A percentile compares a stretch with the other conserved stretches of the same genome.
These are phyloP conservation scores for Clarkia xantiana DNA, from an alignment of 345 rosid genomes.

Conservation along the genomic window DNA sequence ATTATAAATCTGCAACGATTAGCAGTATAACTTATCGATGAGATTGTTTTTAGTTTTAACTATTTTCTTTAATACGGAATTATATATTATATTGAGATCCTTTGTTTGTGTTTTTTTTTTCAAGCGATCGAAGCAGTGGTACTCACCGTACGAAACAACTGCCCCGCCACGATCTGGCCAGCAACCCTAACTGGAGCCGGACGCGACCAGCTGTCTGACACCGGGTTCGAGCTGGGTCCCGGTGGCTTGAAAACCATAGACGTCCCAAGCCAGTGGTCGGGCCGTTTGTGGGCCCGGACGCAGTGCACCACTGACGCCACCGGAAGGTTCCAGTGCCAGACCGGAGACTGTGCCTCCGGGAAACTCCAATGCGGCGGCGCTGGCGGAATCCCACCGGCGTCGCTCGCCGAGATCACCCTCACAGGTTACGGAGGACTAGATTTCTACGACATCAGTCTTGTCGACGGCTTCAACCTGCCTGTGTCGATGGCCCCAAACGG, in stretches of 20 bases:
- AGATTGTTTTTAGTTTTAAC: too few species aligned
- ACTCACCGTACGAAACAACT: conserved; percentile 19
- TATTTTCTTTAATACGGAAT: too few species aligned
- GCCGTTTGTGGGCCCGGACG: conserved; percentile 28
- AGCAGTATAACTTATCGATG: too few species aligned
- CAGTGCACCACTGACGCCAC: conserved; percentile 10
- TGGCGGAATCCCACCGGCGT: conserved; percentile 17
- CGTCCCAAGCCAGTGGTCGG: conserved; percentile 15
- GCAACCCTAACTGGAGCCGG: conserved; percentile 14
- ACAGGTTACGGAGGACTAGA: conserved; percentile 10
- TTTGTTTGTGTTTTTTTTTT: too few species aligned
- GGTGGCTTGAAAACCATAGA: conserved; percentile 1
- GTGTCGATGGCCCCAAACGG: conserved; percentile 20
- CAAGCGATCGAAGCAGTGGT: conserved; percentile 4
- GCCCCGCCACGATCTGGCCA: conserved; percentile 23
- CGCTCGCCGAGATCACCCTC: conserved; percentile 19
- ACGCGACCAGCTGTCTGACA: conserved; percentile 9
- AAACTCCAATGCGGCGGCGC: conserved; percentile 18
- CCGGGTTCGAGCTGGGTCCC: conserved; percentile 18
- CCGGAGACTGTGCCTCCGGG: conserved; percentile 26
- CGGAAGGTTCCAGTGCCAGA: conserved; percentile 17
- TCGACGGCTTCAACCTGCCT: conserved; percentile 32
- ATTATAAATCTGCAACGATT: too few species aligned
- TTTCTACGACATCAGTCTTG: conserved; percentile 25
- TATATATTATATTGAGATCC: too few species aligned